phyloP scores from a whole-genome alignment of 495 filamentous ascomycete genomes.

The Penicillium odoratum region DNA sequence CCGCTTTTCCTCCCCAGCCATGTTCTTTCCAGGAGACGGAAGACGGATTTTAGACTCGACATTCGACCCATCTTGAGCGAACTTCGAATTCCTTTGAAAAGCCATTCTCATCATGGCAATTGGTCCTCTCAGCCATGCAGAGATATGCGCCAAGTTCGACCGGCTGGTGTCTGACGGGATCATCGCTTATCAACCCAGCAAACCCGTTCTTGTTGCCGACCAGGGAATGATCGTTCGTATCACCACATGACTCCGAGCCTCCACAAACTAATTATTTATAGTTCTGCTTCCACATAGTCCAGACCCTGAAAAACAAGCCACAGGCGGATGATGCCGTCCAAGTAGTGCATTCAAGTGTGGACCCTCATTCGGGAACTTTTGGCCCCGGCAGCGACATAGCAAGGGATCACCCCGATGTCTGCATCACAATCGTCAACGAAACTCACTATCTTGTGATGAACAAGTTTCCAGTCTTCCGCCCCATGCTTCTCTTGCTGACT shows the following conservation, averaged over 20 bases:
- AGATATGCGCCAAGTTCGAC: slow-evolving; percentile 21
- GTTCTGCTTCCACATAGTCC: slow-evolving; percentile 17
- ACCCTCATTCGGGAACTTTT: slow-evolving; percentile 4
- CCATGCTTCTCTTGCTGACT: slow-evolving; percentile 41
- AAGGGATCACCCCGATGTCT: slow-evolving; percentile 18
- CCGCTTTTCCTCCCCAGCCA: not conserved
- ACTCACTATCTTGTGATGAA: slow-evolving; percentile 41
- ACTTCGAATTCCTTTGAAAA: not conserved
- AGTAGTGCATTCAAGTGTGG: not conserved
- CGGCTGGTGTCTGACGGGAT: slow-evolving; percentile 15
- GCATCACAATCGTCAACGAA: slow-evolving; percentile 12
- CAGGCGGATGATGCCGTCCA: slow-evolving; percentile 12
- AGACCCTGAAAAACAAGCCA: slow-evolving; percentile 11
- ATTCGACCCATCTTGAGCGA: not conserved
- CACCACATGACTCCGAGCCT: not conserved
- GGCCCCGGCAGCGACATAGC: slow-evolving; percentile 18
- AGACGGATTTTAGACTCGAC: not conserved
- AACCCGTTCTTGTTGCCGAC: slow-evolving; percentile 10
- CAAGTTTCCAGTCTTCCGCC: slow-evolving; percentile 41
- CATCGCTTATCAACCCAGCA: slow-evolving; percentile 14
- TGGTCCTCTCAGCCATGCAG: slow-evolving; percentile 14
- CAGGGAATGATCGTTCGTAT: slow-evolving; percentile 17
- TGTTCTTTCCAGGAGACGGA: too few species aligned
- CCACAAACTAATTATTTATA: not conserved
- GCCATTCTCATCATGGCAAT: slow-evolving; percentile 11